Percentiles rank a stretch among this genome's conserved stretches.
These are phyloP conservation scores for Trichoderma gamsii DNA, from an alignment of 495 filamentous ascomycete genomes.

Conservation along the genomic window DNA sequence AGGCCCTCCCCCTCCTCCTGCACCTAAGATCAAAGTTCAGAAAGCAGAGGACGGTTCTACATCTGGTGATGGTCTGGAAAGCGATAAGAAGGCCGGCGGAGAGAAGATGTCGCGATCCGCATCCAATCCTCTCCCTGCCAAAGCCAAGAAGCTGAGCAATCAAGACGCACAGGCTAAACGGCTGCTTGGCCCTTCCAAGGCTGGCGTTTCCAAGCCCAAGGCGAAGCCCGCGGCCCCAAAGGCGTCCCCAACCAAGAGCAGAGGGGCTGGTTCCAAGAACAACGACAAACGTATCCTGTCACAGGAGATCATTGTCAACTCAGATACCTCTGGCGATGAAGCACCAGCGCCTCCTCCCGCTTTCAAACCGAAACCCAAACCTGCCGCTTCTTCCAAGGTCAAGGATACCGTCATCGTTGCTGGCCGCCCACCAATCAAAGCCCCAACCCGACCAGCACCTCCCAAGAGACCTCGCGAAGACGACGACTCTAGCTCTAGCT, in stretches of 20 bases:
- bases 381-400: slow-evolving; percentile 27
- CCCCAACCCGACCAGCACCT: slow-evolving; percentile 20
- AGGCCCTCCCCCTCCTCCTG: slow-evolving; percentile 47
- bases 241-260: slow-evolving; percentile 19
- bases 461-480: slow-evolving; percentile 32
- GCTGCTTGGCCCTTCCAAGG: slow-evolving; percentile 51
- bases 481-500: slow-evolving; percentile 48
- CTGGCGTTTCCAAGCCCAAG: slow-evolving; percentile 36
- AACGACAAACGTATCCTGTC: slow-evolving; percentile 43
- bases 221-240: slow-evolving; percentile 16
- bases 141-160: slow-evolving; percentile 55
- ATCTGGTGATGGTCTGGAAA: background rate
- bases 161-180: slow-evolving; percentile 60
- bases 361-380: slow-evolving; percentile 27
- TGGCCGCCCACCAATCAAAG: slow-evolving; percentile 25
- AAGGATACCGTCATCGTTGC: slow-evolving; percentile 28
- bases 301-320: slow-evolving; percentile 68
- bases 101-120: slow-evolving; percentile 49
- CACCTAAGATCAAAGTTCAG: slow-evolving; percentile 54
- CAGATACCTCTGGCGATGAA: slow-evolving; percentile 61
- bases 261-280: slow-evolving; percentile 17
- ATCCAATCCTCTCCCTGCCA: slow-evolving; percentile 43
- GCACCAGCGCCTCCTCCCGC: slow-evolving; percentile 28
- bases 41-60: slow-evolving; percentile 45
- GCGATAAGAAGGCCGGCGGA: slow-evolving; percentile 30